Evolutionary conservation across 2,329 filamentous ascomycete genomes (phyloP).

Genomic region (Trichoderma citrinoviride): DNA sequence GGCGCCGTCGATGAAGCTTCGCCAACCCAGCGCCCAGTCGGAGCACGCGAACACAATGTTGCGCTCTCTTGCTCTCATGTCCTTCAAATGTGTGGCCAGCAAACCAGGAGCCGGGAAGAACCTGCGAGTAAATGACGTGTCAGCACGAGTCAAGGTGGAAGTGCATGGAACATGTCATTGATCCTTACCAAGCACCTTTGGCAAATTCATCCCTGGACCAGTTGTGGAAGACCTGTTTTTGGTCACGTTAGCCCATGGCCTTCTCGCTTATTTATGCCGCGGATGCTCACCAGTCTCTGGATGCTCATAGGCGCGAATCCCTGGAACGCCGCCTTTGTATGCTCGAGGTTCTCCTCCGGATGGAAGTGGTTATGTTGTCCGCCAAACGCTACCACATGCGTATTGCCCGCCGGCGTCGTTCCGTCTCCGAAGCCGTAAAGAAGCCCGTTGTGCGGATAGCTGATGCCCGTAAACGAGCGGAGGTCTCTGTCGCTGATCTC

Average conservation of each 20-base stretch:
- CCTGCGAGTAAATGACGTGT: neutral
- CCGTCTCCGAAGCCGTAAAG: conserved; percentile 13
- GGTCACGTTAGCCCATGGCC: neutral
- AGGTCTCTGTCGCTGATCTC: conserved; percentile 16
- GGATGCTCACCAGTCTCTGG: neutral
- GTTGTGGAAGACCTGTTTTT: conserved; percentile 12
- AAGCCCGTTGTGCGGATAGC: conserved; percentile 15
- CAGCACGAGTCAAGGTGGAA: neutral
- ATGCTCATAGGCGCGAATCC: conserved; percentile 10
- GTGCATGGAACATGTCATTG: neutral
- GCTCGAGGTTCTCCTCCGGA: conserved; percentile 4
- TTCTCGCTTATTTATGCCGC: neutral
- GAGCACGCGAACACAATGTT: conserved; percentile 14
- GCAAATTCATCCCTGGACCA: conserved; percentile 16
- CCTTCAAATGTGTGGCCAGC: conserved; percentile 11
- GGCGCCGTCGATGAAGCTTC: conserved; percentile 14
- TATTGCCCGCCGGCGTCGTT: conserved; percentile 1
- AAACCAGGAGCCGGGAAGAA: conserved; percentile 14
- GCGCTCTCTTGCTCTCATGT: conserved; percentile 9
- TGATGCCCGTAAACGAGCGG: conserved; percentile 12
- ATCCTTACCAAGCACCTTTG: conserved; percentile 15
- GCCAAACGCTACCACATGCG: conserved; percentile 14
- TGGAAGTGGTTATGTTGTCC: conserved; percentile 14
- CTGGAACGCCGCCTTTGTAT: conserved; percentile 11
- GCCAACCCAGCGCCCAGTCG: conserved; percentile 15